Base-by-base conservation (phyloP, 768 basidiomycete genomes). In the Fibroporia radiculosa region DNA sequence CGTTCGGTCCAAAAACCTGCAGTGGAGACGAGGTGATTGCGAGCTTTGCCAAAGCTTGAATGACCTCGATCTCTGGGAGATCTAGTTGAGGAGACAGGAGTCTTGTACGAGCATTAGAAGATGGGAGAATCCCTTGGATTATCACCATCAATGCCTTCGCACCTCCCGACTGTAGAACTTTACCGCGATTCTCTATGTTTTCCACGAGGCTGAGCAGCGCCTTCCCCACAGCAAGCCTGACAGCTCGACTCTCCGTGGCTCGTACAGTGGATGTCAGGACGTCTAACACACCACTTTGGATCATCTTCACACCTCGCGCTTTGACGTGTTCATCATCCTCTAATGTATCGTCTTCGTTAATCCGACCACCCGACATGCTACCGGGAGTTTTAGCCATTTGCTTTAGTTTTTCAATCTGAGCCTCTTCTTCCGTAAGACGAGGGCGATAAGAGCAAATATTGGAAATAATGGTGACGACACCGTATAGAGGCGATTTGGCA, bases 1-100 rank as follows among this genome's bases (percentile, higher is more conserved):
- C 73, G 48, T 87, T 77, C 6, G 93, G 86, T 1, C 93, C 93
- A 65, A 96, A 93, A 24, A 97, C 86, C 49, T 90, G 84, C 0
- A 88, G 63, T 0, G 96, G 96, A 8, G 92, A 82, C 2, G 92
- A 74, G 1, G 95, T 97, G 56, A 98, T 98, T 35, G 89, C 70
- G 22, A 99, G 79, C 59, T 97, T 96, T 13, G 93, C 89, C 22
- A 96, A 67, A 2, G 92, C 93, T 62, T 98, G 95, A 22, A 89
- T 77, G 1, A 91, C 72, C 14, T 75, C 68, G 11, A 91, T 65
- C 37, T 74, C 69, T 1, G 67, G 51, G 4, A 63, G 55, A 34
- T 75, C 74, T 11, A 77, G 48, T 31, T 62, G 55, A 22, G 59
- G 48, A 23, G 62, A 44, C 25, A 54, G 44, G 28, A 54, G 35